Evolutionary conservation across 2,329 filamentous ascomycete genomes (phyloP).

Genomic region (Fusarium neocosmosporiellum): DNA sequence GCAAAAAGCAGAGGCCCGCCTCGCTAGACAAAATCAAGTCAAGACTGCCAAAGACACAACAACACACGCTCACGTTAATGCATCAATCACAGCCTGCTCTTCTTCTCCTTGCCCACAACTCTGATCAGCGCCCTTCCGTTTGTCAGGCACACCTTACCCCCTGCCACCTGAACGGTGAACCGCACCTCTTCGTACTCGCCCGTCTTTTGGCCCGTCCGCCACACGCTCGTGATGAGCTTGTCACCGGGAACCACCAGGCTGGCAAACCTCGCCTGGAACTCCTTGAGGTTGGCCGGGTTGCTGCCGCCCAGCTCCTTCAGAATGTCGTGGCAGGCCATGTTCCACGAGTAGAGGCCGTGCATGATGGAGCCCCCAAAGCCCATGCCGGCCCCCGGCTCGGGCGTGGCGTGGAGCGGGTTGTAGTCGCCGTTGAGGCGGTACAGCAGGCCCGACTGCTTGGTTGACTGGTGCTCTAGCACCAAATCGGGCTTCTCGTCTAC

Average conservation of each 20-base stretch:
- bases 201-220: slow-evolving; percentile 76
- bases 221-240: slow-evolving; percentile 83
- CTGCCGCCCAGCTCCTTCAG: slow-evolving; percentile 79
- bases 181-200: slow-evolving; percentile 82
- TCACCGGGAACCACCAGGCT: slow-evolving; percentile 86
- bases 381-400: slow-evolving; percentile 88
- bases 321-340: slow-evolving; percentile 78
- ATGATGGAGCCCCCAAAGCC: slow-evolving; percentile 91
- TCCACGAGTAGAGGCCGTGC: slow-evolving; percentile 91
- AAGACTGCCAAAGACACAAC: background rate
- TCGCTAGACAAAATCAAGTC: background rate
- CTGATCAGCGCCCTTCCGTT: slow-evolving; percentile 83
- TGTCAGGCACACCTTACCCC: slow-evolving; percentile 86
- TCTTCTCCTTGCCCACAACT: background rate
- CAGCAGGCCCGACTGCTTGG: slow-evolving; percentile 76
- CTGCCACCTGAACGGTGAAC: slow-evolving; percentile 81
- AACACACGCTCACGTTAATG: background rate
- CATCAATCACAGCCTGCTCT: background rate
- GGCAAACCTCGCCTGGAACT: slow-evolving; percentile 90
- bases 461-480: slow-evolving; percentile 77
- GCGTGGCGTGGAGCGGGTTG: slow-evolving; percentile 90
- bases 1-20: background rate
- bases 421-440: slow-evolving; percentile 94
- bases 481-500: slow-evolving; percentile 77
- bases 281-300: slow-evolving; percentile 83